Evolutionary conservation across 805 yeast genomes (phyloP).

Genomic region (Metschnikowia reukaufii): DNA sequence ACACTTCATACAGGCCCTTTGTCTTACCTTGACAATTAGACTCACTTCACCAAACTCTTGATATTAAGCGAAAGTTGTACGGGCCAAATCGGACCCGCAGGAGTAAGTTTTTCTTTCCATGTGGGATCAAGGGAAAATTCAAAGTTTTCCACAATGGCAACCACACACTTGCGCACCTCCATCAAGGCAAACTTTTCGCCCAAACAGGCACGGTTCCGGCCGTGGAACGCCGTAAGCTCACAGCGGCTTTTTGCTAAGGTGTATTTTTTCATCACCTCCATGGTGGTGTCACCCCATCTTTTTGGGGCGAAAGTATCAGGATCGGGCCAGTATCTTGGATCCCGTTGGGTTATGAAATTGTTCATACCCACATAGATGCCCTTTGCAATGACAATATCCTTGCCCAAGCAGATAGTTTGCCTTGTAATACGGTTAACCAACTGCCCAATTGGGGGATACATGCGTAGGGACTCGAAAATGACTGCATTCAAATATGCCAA

Average conservation of each 20-base stretch:
- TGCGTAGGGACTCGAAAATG: slow-evolving; percentile 48
- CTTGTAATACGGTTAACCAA: slow-evolving; percentile 52
- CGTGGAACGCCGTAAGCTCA: slow-evolving; percentile 55
- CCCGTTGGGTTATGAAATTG: slow-evolving; percentile 52
- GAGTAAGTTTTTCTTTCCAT: slow-evolving; percentile 53
- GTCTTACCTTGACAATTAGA: too few relatives aligned
- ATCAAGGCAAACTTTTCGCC: slow-evolving; percentile 58
- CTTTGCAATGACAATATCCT: slow-evolving; percentile 45
- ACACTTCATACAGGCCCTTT: too few relatives aligned
- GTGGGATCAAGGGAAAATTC: slow-evolving; percentile 36
- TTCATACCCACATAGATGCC: slow-evolving; percentile 57
- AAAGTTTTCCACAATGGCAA: slow-evolving; percentile 37
- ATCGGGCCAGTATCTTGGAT: slow-evolving; percentile 41
- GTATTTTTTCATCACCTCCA: slow-evolving; percentile 41
- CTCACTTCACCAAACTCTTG: background rate
- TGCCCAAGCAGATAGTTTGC: slow-evolving; percentile 38
- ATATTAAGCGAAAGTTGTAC: slow-evolving; percentile 25
- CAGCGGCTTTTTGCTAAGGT: slow-evolving; percentile 45
- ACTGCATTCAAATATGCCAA: slow-evolving; percentile 33
- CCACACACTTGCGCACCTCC: slow-evolving; percentile 43
- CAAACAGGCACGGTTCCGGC: slow-evolving; percentile 58
- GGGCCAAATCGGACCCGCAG: slow-evolving; percentile 61
- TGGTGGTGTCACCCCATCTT: slow-evolving; percentile 50
- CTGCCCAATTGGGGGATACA: slow-evolving; percentile 57
- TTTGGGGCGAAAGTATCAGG: slow-evolving; percentile 47